Conservation (phyloP, 2,329 filamentous ascomycete species). For the Apiospora arundinis region DNA sequence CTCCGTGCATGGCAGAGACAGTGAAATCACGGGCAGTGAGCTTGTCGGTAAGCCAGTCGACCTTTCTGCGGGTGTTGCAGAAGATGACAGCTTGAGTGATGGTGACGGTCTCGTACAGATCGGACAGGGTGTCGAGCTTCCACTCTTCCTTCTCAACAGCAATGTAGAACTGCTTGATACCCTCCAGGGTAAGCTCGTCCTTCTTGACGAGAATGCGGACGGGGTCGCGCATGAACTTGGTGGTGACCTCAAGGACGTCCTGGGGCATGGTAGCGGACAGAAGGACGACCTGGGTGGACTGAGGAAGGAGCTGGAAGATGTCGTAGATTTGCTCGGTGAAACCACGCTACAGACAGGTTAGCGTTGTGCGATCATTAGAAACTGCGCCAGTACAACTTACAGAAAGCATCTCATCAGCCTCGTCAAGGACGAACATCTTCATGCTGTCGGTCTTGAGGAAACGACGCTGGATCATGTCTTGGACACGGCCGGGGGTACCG, state of each 20-base stretch:
- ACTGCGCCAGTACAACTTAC: constrained; percentile 50
- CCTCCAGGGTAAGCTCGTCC: constrained; percentile 98
- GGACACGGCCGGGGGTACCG: constrained; percentile 96
- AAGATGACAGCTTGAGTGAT: constrained; percentile 99
- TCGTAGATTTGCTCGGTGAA: constrained; percentile 99
- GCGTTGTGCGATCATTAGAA: constrained; percentile 39
- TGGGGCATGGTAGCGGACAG: constrained; percentile 98
- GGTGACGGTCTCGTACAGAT: constrained; percentile 98
- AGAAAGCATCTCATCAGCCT: constrained; percentile 99
- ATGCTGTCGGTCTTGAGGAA: constrained; percentile 96
- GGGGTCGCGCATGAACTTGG: constrained; percentile 99
- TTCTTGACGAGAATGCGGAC: constrained; percentile 99
- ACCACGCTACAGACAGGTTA: constrained; percentile 69
- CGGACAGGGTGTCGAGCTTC: constrained; percentile 99
- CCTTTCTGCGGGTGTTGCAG: constrained; percentile 99
- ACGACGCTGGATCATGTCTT: constrained; percentile 99
- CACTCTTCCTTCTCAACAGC: constrained; percentile 99
- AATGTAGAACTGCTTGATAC: constrained; percentile 99
- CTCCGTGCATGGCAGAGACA: constrained; percentile 99
- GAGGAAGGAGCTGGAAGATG: constrained; percentile 98
- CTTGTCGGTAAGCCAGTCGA: constrained; percentile 99
- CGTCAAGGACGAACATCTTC: constrained; percentile 99
- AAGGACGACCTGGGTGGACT: constrained; percentile 97
- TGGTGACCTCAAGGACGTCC: constrained; percentile 98
- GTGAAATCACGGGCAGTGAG: constrained; percentile 98